Evolutionary conservation across 2,329 filamentous ascomycete genomes (phyloP), one percentile per base, ranked within the genome.

Genomic region (Trichoderma koningii): DNA sequence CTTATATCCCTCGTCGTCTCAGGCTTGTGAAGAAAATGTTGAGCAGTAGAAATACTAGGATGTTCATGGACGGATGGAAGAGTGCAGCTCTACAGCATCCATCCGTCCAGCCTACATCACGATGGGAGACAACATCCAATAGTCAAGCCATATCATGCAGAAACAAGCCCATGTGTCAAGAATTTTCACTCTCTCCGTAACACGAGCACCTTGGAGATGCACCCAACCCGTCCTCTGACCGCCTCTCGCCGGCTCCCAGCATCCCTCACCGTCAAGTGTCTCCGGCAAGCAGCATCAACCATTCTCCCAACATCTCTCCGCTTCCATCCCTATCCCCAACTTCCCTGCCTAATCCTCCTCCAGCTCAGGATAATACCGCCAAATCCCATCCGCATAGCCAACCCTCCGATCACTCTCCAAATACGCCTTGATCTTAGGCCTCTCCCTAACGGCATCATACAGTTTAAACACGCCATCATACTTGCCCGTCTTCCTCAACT

Each of bases 341-440:
- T 34, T 9, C 30, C n/a, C 15, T 26, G 2, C 15, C 5, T 38
- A 44, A 61, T 66, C 65, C 47, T 82, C 76, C 50, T 93, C 90
- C 57, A 94, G 75, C 78, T 93, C 90, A 2, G 86, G 82, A 71
- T 94, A 93, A 71, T 90, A 79, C 42, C 91, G 82, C 73, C 87
- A 94, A 50, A 94, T 83, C 1, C 90, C 90, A 67, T 82, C 76
- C 0, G 80, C 78, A 72, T 91, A 94, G 59, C 81, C 75, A 71
- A 83, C 73, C 47, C 90, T 81, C 68, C 87, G 82, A 3, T 86
- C 81, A 74, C 90, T 93, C 21, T 76, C 81, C 59, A 94, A 75
- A 73, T 94, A 94, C 50, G 80, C 83, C 76, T 87, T 88, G 70
- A 94, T 82, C 47, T 82, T 86, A 19, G 85, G 85, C 42, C 87